Base-by-base conservation (phyloP, 768 basidiomycete genomes). In the Trametes coccinea region DNA sequence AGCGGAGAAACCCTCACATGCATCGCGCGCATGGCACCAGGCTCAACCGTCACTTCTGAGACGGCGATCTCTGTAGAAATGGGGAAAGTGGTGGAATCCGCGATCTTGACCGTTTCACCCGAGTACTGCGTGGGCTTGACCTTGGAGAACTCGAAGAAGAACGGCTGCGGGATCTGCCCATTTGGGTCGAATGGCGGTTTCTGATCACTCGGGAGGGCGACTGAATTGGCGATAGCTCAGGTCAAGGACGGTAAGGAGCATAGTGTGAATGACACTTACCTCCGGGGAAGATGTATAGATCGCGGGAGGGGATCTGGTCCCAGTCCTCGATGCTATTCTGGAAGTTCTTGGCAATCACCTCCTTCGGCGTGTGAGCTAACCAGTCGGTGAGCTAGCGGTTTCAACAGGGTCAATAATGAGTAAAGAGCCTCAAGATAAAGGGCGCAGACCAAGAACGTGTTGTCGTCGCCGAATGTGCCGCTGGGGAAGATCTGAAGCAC, bases 291-390 rank as follows among this genome's bases (percentile, higher is more conserved):
- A 84, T 83, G 65, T 82, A 83, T 8, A 83, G 74, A 66, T 83
- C 77, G 46, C 77, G 60, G 2, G 73, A 71, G 0, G 82, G 81
- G 51, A 83, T 76, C 41, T 79, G 69, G 22, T 75, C 74, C 63
- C 80, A 81, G 5, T 76, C 78, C 10, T 75, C 62, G n/a, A 64
- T 63, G 58, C 74, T 72, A 33, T 72, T 70, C 66, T 78, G 75
- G 74, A 83, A 82, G 61, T 83, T 84, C 72, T 83, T 84, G 37
- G 80, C 77, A 51, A 84, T 75, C 2, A 83, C 82, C 74, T 82
- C 83, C 17, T 76, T 78, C n/a, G 84, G 83, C 48, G 79, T 74
- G 54, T 84, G 84, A 2, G 80, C 69, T 14, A 84, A 64, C 81
- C 83, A 85, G 66, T 85, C 84, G 2, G 83, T 83, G 53, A 84